phyloP scores from a whole-genome alignment of 2,329 filamentous ascomycete species.

The Sclerotinia subarctica region DNA sequence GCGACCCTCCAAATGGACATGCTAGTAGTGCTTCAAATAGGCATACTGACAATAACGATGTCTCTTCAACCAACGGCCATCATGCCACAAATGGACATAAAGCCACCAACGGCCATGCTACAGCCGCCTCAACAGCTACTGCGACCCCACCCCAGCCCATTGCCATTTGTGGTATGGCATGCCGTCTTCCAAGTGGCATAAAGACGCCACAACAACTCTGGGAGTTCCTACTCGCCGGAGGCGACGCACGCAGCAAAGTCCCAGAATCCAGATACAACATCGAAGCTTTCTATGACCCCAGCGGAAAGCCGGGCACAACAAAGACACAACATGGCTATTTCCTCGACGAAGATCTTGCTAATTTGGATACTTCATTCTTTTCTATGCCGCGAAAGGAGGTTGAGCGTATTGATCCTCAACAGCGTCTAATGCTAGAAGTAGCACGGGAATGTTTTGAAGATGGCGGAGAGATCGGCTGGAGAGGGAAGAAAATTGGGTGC shows the following conservation, averaged over 20 bases:
- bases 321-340: conserved; percentile 24
- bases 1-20: too few species aligned
- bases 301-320: background rate
- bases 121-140: background rate
- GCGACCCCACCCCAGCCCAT: background rate
- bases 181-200: conserved; percentile 37
- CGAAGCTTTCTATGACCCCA: conserved; percentile 21
- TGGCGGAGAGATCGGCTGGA: conserved; percentile 37
- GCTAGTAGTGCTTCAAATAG: too few species aligned
- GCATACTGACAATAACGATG: too few species aligned
- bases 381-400: conserved; percentile 22
- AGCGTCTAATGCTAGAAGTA: conserved; percentile 33
- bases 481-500: conserved; percentile 28
- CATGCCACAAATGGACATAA: background rate
- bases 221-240: conserved; percentile 20
- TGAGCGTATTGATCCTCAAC: conserved; percentile 30
- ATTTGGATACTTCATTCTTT: conserved; percentile 28
- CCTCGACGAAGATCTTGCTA: conserved; percentile 23
- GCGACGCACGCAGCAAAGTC: conserved; percentile 12
- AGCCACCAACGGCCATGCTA: background rate
- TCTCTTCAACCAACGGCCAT: too few species aligned
- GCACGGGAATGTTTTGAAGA: conserved; percentile 33
- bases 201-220: conserved; percentile 7
- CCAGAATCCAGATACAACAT: conserved; percentile 23
- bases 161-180: conserved; percentile 26